Conservation (phyloP, 495 filamentous ascomycete species). For the Aspergillus sparsus region DNA sequence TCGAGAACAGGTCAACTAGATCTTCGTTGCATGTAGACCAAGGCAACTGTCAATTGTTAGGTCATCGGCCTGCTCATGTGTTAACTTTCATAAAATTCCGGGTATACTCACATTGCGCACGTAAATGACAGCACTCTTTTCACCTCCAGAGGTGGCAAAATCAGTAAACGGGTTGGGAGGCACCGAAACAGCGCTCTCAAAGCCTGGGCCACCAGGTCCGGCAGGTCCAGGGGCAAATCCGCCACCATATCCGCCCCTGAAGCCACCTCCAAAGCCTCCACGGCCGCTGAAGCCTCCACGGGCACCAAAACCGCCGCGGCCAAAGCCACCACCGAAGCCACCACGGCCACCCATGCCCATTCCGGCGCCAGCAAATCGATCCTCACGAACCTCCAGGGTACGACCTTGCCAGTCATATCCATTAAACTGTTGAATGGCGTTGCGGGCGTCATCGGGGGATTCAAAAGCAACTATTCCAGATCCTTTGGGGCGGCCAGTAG, state of each 20-base stretch:
- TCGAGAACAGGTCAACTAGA: conserved; percentile 91
- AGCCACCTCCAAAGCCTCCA: conserved; percentile 39
- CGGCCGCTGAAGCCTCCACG: conserved; percentile 50
- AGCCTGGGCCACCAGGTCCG: conserved; percentile 28
- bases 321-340: conserved; percentile 53
- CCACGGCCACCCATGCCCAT: conserved; percentile 52
- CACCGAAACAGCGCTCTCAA: conserved; percentile 36
- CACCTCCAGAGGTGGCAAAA: conserved; percentile 82
- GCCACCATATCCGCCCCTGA: conserved; percentile 33
- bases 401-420: conserved; percentile 99
- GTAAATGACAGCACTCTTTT: conserved; percentile 81
- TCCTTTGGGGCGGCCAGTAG: conserved; percentile 89
- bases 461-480: conserved; percentile 98
- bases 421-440: conserved; percentile 95
- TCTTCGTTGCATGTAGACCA: conserved; percentile 99
- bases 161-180: conserved; percentile 97
- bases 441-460: conserved; percentile 87
- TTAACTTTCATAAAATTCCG: neutral
- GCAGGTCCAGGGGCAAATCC: conserved; percentile 43
- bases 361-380: conserved; percentile 79
- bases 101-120: conserved; percentile 86
- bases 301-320: conserved; percentile 49
- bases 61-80: conserved; percentile 6
- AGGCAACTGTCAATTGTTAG: conserved; percentile 64
- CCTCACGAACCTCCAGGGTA: conserved; percentile 89